Conservation (phyloP, 2,329 filamentous ascomycete genomes). For the Colletotrichum sp. region DNA sequence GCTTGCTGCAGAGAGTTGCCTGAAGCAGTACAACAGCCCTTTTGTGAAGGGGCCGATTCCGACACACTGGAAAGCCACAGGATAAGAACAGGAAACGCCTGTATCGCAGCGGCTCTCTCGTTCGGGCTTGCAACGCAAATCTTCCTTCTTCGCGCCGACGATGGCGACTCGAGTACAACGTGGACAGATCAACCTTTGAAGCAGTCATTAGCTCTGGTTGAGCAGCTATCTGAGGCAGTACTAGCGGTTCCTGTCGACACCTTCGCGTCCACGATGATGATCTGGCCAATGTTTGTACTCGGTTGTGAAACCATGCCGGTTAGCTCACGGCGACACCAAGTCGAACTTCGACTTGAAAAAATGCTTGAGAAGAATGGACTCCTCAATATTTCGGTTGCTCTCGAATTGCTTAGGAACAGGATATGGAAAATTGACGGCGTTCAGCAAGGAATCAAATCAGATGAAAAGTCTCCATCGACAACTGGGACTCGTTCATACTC, state of each 20-base stretch:
- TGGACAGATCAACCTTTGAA: neutral
- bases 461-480: neutral
- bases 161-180: neutral
- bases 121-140: slow-evolving; percentile 7
- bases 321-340: neutral
- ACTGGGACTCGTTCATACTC: neutral
- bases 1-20: neutral
- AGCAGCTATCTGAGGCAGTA: neutral
- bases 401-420: neutral
- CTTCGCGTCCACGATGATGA: slow-evolving; percentile 7
- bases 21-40: neutral
- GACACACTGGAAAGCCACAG: neutral
- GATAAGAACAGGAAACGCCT: neutral
- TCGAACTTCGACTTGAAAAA: neutral
- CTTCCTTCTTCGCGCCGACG: slow-evolving; percentile 1
- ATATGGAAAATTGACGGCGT: slow-evolving; percentile 7
- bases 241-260: neutral
- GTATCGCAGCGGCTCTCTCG: neutral
- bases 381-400: neutral
- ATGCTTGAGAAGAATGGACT: slow-evolving; percentile 7
- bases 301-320: slow-evolving; percentile 2
- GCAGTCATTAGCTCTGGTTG: neutral
- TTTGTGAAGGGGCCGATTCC: neutral
- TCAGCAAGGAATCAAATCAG: rapidly evolving
- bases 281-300: slow-evolving; percentile 12